phyloP scores from a whole-genome alignment of 129 eudicot species.

The Scalesia atractyloides region DNA sequence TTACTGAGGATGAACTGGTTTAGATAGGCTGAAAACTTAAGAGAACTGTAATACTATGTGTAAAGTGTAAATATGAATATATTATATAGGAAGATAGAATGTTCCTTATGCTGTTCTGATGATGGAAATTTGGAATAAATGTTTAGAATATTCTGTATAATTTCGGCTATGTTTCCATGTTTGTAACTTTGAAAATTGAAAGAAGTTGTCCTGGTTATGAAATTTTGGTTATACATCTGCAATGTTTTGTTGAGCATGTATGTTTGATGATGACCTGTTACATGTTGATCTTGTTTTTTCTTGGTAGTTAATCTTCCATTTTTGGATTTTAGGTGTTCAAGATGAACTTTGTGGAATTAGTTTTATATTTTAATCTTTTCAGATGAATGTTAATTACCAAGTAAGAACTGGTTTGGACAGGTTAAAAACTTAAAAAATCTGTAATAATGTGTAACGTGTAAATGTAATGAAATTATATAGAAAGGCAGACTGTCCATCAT shows the following conservation, averaged over 20 bases:
- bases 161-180: slow-evolving; percentile 2
- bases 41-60: neutral
- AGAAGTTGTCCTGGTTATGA: neutral
- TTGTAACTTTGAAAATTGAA: neutral
- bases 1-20: neutral
- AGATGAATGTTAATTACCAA: neutral
- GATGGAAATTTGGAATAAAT: neutral
- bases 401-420: neutral
- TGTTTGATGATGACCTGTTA: neutral
- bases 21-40: neutral
- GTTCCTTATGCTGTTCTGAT: neutral
- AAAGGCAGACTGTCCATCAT: neutral
- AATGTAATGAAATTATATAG: neutral
- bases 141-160: slow-evolving; percentile 5
- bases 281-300: slow-evolving; percentile 13
- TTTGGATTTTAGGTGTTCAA: slow-evolving; percentile 1
- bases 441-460: neutral
- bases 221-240: neutral
- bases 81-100: neutral
- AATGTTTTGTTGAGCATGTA: neutral
- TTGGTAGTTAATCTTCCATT: slow-evolving; percentile 14
- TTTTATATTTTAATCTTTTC: neutral
- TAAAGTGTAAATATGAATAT: neutral
- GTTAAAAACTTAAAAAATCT: neutral
- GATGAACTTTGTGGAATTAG: too few species aligned